Percentiles rank a stretch among this genome's conserved stretches.
Evolutionary conservation across 2,329 filamentous ascomycete genomes (phyloP).

Genomic region (Pseudopithomyces maydicus): DNA sequence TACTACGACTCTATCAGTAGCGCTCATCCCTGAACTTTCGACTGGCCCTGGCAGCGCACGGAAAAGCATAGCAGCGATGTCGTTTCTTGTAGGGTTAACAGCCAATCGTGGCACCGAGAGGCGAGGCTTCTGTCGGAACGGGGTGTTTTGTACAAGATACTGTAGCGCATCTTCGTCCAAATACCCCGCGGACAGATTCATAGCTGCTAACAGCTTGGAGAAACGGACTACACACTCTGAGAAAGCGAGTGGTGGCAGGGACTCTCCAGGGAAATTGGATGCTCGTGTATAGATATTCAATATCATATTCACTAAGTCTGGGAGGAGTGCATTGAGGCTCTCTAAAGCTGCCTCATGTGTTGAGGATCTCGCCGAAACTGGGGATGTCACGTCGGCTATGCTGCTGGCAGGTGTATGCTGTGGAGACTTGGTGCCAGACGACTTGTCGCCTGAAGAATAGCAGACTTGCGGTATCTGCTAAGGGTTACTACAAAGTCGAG

Average conservation of each 20-base stretch:
- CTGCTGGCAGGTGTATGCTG: slow-evolving; percentile 47
- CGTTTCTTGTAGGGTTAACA: slow-evolving; percentile 42
- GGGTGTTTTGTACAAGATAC: slow-evolving; percentile 47
- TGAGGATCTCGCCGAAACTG: slow-evolving; percentile 53
- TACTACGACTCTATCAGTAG: slow-evolving; percentile 77
- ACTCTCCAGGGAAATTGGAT: slow-evolving; percentile 66
- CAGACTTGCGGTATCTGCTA: slow-evolving; percentile 59
- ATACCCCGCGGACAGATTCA: slow-evolving; percentile 69
- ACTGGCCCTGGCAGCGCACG: slow-evolving; percentile 59
- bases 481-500: slow-evolving; percentile 9
- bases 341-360: slow-evolving; percentile 46
- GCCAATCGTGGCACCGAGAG: slow-evolving; percentile 40
- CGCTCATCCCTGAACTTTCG: slow-evolving; percentile 65
- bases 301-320: slow-evolving; percentile 77
- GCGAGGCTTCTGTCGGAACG: slow-evolving; percentile 50
- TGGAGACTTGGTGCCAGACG: slow-evolving; percentile 49
- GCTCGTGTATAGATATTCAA: slow-evolving; percentile 74
- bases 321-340: slow-evolving; percentile 63
- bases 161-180: slow-evolving; percentile 64
- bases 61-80: slow-evolving; percentile 44
- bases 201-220: slow-evolving; percentile 69
- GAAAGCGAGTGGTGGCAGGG: slow-evolving; percentile 71
- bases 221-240: slow-evolving; percentile 77
- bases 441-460: slow-evolving; percentile 57
- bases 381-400: slow-evolving; percentile 42